Base-by-base conservation (phyloP, 768 basidiomycete species). In the Pisolithus orientalis region DNA sequence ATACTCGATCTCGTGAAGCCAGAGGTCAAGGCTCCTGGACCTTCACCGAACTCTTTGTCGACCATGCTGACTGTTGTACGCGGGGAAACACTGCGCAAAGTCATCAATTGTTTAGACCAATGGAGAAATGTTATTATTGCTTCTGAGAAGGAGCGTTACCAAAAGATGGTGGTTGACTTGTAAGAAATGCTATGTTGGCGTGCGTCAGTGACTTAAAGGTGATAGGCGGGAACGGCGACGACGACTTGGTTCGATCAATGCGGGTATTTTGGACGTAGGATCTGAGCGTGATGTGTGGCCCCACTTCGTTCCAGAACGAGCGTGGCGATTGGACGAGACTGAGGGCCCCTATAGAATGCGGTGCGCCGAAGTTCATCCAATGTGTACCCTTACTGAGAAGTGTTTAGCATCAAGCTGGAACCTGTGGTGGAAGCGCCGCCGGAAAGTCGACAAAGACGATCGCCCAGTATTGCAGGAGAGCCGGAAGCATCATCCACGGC, bases 281-380 rank as follows among this genome's bases (percentile, higher is more conserved):
- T 82, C 83, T 0, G 94, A 95, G 63, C 78, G 89, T 21, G 92
- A 92, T 0, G 62, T 95, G 11, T 95, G 94, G 93, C 82, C 84
- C 2, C 75, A 79, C 42, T 66, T 75, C 14, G 73, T 72, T 39
- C 70, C 62, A 2, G 70, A 71, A 24, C 70, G 70, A 6, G 59
- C 77, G 10, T 95, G 94, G 94, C 73, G 85, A 31, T 68, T 95
- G 43, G 94, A 95, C 56, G 93, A 94, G 60, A 94, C 92, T 2
- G 94, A 96, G 61, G 94, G 93, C 1, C 93, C 92, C 1, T 79
- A 89, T 59, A 80, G 93, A 44, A 87, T 90, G 49, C 75, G 93
- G 92, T 91, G 59, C 28, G 76, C 57, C 1, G 6, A 39, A 4
- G 28, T 6, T 14, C 21, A 16, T 3, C 8, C 5, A 6, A 43